Conservation (phyloP, 2,329 filamentous ascomycete genomes). For the Colletotrichum incanum region DNA sequence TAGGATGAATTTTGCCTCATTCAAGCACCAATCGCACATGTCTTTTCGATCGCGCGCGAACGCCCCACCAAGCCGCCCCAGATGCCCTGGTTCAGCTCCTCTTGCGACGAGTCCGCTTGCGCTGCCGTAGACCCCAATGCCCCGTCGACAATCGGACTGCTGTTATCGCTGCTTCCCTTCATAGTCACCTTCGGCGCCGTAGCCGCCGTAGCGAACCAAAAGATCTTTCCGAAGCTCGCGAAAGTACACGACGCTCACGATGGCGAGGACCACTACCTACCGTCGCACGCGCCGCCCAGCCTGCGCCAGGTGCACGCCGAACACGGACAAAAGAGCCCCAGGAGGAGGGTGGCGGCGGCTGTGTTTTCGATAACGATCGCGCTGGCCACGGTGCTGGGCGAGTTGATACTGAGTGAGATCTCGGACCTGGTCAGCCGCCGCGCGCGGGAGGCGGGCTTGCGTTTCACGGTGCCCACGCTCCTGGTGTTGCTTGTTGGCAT, state of each 20-base stretch:
- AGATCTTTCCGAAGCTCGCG: slow-evolving; percentile 82
- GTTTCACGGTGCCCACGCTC: slow-evolving; percentile 78
- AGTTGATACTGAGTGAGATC: slow-evolving; percentile 88
- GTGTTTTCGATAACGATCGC: slow-evolving; percentile 85
- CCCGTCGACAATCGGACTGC: slow-evolving; percentile 59
- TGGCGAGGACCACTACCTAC: slow-evolving; percentile 74
- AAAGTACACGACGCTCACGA: slow-evolving; percentile 65
- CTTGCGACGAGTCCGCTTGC: slow-evolving; percentile 74
- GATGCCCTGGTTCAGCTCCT: slow-evolving; percentile 48
- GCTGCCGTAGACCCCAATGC: slow-evolving; percentile 60
- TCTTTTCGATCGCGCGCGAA: slow-evolving; percentile 21
- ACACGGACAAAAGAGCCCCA: slow-evolving; percentile 67
- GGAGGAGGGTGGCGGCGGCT: slow-evolving; percentile 69
- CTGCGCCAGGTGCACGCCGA: slow-evolving; percentile 73
- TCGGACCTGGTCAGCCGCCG: slow-evolving; percentile 79
- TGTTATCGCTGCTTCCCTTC: slow-evolving; percentile 79
- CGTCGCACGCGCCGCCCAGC: slow-evolving; percentile 72
- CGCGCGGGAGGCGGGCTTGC: slow-evolving; percentile 78
- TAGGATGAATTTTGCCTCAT: slow-evolving; percentile 22
- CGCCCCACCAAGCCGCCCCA: slow-evolving; percentile 32
- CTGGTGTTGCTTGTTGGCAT: slow-evolving; percentile 81
- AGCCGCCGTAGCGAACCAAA: slow-evolving; percentile 74
- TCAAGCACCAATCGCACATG: slow-evolving; percentile 30
- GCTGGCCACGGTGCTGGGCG: slow-evolving; percentile 82
- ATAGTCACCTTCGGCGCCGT: slow-evolving; percentile 78